Percentiles rank a stretch among this genome's conserved stretches.
These are phyloP conservation scores for Daldinia childiae DNA, from an alignment of 495 filamentous ascomycete genomes.

Conservation along the genomic window DNA sequence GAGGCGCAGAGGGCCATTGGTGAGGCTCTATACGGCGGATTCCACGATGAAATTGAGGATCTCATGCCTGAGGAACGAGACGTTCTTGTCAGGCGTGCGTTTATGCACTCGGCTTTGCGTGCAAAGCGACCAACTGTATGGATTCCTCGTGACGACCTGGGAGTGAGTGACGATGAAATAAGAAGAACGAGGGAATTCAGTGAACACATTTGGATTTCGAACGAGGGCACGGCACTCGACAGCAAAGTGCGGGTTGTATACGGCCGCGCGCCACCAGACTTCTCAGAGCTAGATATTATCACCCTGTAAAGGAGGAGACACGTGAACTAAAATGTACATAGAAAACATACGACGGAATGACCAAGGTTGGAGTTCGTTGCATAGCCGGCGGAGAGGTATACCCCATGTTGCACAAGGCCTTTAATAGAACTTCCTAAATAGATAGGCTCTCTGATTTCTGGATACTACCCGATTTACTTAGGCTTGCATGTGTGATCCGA, in stretches of 20 bases:
- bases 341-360: slow-evolving; percentile 38
- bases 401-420: slow-evolving; percentile 25
- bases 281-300: slow-evolving; percentile 89
- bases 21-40: slow-evolving; percentile 84
- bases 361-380: slow-evolving; percentile 30
- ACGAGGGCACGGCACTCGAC: slow-evolving; percentile 88
- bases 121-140: slow-evolving; percentile 89
- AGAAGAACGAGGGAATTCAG: slow-evolving; percentile 77
- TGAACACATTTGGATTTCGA: slow-evolving; percentile 91
- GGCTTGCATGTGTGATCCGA: too few relatives aligned
- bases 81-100: slow-evolving; percentile 83
- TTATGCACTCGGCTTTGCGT: slow-evolving; percentile 88
- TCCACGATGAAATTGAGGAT: slow-evolving; percentile 93
- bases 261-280: slow-evolving; percentile 88
- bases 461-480: neutral
- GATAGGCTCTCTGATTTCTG: slow-evolving; percentile 4
- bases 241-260: slow-evolving; percentile 87
- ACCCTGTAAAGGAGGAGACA: slow-evolving; percentile 63
- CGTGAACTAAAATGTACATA: slow-evolving; percentile 30
- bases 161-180: slow-evolving; percentile 92
- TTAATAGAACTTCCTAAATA: slow-evolving; percentile 26
- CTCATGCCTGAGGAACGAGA: slow-evolving; percentile 91
- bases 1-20: slow-evolving; percentile 77
- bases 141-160: slow-evolving; percentile 93
- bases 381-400: slow-evolving; percentile 36